Base-by-base conservation (phyloP, 2,329 filamentous ascomycete species). In the Phialocephala subalpina region DNA sequence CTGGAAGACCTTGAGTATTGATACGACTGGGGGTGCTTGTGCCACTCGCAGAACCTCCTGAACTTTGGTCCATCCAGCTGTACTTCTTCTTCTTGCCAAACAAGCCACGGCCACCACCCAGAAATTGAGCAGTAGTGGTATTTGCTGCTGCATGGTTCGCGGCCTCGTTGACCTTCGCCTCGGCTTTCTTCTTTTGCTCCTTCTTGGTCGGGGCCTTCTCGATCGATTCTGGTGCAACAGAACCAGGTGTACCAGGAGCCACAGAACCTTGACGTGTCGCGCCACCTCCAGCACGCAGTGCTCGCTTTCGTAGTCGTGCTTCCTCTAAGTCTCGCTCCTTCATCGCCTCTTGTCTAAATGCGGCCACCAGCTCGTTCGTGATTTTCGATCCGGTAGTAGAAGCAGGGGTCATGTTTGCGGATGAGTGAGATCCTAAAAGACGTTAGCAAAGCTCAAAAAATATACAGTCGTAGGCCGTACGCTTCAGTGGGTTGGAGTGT, bases 131-230 rank as follows among this genome's bases (percentile, higher is more conserved):
- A 62, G 92, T 92, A 0, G 94, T 97, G 63, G 89, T 85, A 76
- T 97, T 97, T 29, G 95, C 93, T 69, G 90, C 92, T 25, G 90
- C 88, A 70, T 95, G 93, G 70, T 90, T 92, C 65, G 90, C 90
- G 20, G 91, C 91, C 74, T 97, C 93, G 0, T 89, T 91, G 25
- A 90, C 86, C 72, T 92, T 92, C 3, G 84, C 82, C 66, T 93
- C 90, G n/a, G 89, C 87, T 71, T 91, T 85, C 69, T 90, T 91
- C 78, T 90, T 93, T 76, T 91, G 84, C 77, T 97, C 94, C 80
- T 97, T 97, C 83, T 97, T 97, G 4, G 91, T 92, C 60, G 92
- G 84, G 3, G 88, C 84, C 77, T 94, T 95, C 70, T 89, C 86
- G 0, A 87, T 84, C 1, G 82, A 77, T 62, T 91, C 90, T 0